Percentiles rank a stretch among this genome's conserved stretches.
Evolutionary conservation across 2,329 filamentous ascomycete genomes (phyloP).

Genomic region (Clonostachys sp.): DNA sequence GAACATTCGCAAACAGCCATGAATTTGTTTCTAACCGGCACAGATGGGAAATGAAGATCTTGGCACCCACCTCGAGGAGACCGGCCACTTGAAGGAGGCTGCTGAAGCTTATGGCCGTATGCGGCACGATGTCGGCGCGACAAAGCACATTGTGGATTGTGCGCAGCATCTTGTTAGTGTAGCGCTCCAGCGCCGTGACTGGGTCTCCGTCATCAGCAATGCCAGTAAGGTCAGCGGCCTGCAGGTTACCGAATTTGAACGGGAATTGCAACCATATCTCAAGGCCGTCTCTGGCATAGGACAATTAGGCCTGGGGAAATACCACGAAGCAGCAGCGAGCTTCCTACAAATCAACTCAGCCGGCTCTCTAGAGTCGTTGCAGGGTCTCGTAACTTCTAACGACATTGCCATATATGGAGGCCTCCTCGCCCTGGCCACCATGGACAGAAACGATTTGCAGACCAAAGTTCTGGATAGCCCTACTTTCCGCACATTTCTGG

Average conservation of each 20-base stretch:
- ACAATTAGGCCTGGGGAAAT: slow-evolving; percentile 39
- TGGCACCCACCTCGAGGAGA: slow-evolving; percentile 75
- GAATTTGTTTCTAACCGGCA: slow-evolving; percentile 4
- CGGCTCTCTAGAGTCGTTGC: neutral
- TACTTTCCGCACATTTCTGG: slow-evolving; percentile 80
- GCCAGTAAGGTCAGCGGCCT: slow-evolving; percentile 58
- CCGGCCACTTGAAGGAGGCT: slow-evolving; percentile 68
- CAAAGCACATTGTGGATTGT: slow-evolving; percentile 80
- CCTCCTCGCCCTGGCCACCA: slow-evolving; percentile 83
- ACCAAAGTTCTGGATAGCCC: slow-evolving; percentile 72
- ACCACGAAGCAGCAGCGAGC: slow-evolving; percentile 59
- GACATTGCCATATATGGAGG: slow-evolving; percentile 92
- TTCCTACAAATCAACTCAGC: slow-evolving; percentile 64
- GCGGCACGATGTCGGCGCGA: slow-evolving; percentile 83
- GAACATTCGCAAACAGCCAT: neutral
- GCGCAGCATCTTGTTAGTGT: slow-evolving; percentile 74
- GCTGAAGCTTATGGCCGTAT: slow-evolving; percentile 78
- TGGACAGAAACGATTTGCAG: slow-evolving; percentile 76
- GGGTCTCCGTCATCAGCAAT: slow-evolving; percentile 60
- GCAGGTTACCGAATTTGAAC: slow-evolving; percentile 40
- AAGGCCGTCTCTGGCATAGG: slow-evolving; percentile 48
- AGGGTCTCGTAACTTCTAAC: slow-evolving; percentile 39
- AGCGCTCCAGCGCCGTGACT: slow-evolving; percentile 72
- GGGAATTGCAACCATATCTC: slow-evolving; percentile 39
- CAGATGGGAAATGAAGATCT: slow-evolving; percentile 95